Evolutionary conservation across 306 rosid species (phyloP), one percentile per base, ranked within the genome.

Genomic region (Canavalia gladiata): DNA sequence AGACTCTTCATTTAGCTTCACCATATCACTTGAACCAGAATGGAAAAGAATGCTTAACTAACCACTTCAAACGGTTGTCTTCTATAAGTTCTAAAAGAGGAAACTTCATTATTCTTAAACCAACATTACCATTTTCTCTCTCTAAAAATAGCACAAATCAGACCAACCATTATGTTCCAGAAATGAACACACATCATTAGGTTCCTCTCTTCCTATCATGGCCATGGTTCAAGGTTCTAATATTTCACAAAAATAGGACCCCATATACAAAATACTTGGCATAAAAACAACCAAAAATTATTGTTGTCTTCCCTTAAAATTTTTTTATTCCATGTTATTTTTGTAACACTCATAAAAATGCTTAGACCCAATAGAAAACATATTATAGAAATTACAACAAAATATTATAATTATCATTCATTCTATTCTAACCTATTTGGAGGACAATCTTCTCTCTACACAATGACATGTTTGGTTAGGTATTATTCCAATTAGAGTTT

Each of bases 41-140:
- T 55, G 85, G 82, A 6, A 85, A 88, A 79, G 87, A 68, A 31
- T 46, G 68, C 56, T 49, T 77, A 34, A 59, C 74, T 5, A 75
- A 83, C 50, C 81, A 75, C 79, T 74, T 84, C 74, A 88, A 81
- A 78, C 82, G 84, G 42, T 42, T 86, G 75, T 50, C 84, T 13
- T 57, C 91, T 49, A 62, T 82, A 4, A 79, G 37, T 80, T 79
- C 90, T 41, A 86, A 81, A 12, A 37, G 55, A 29, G 77, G 75
- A 67, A 71, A 80, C 33, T 52, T 76, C 81, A 76, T 73, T 76
- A 75, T 89, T 80, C 81, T 84, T 11, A 86, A 80, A 77, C 80
- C 86, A 1, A 64, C 84, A 51, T n/a, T 81, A 84, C 81, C 85
- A 77, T 70, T 77, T 63, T 70, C 83, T 30, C 12, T 67, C 30